Conservation (phyloP, 2,329 filamentous ascomycete genomes). For the Fusarium chuoi region DNA sequence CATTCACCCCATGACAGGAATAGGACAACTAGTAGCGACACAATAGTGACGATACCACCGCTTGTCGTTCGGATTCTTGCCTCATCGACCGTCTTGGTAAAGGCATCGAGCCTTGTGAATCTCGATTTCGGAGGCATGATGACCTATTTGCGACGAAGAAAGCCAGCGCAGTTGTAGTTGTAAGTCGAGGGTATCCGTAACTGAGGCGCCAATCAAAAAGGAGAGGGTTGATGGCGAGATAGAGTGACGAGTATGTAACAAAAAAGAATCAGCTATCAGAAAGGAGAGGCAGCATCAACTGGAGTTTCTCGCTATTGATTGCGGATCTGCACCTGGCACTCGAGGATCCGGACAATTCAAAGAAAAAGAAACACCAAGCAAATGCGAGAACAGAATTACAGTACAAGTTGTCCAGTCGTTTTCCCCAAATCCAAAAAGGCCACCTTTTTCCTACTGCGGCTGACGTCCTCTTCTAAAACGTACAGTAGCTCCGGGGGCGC, state of each 20-base stretch:
- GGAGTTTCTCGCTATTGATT: conserved; percentile 8
- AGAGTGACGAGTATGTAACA: conserved; percentile 5
- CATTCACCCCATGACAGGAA: conserved; percentile 96
- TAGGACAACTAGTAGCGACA: conserved; percentile 86
- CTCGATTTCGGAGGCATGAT: conserved; percentile 89
- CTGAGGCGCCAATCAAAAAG: conserved; percentile 31
- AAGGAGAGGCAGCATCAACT: conserved; percentile 37
- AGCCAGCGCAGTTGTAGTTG: conserved; percentile 13
- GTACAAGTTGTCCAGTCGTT: conserved; percentile 22
- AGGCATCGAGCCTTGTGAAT: conserved; percentile 97
- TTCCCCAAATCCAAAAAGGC: conserved; percentile 29
- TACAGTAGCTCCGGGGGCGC: conserved; percentile 18
- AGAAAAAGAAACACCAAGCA: conserved; percentile 23
- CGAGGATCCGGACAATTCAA: conserved; percentile 19
- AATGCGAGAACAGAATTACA: conserved; percentile 25
- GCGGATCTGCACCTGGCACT: conserved; percentile 35
- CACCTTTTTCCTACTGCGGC: conserved; percentile 41
- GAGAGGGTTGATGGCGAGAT: conserved; percentile 20
- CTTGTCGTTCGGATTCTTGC: conserved; percentile 95
- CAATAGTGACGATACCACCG: conserved; percentile 93
- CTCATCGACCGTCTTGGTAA: conserved; percentile 99
- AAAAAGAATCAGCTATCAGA: conserved; percentile 14
- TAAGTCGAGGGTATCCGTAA: conserved; percentile 13
- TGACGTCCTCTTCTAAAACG: conserved; percentile 34
- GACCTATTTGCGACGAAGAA: conserved; percentile 12